Base-by-base conservation (phyloP, 2,329 filamentous ascomycete genomes). In the Trichoderma sp. region DNA sequence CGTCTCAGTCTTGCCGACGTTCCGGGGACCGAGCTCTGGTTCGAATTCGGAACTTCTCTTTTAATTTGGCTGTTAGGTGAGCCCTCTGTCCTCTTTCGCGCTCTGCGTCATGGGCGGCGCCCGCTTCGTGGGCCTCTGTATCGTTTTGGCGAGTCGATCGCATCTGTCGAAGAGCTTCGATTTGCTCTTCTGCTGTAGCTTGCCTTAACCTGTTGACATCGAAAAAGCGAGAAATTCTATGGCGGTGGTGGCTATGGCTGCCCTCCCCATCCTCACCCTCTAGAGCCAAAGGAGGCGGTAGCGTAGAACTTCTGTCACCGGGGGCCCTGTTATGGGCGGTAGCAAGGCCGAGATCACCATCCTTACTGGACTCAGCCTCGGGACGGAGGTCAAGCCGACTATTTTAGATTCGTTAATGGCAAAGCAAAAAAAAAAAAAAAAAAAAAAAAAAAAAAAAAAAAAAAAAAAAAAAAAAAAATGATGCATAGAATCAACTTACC, bases 141-240 rank as follows among this genome's bases (percentile, higher is more conserved):
- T 73, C 73, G n/a, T 71, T 68, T 15, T 50, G 64, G 2, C 69
- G 68, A 60, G 74, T 74, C 8, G 73, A 73, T 52, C 77, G 75
- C 75, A 77, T 77, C 63, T 83, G 82, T 39, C 87, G 81, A 5
- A 90, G 79, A 6, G 83, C 84, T 65, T 84, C 86, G 64, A 90
- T 86, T n/a, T 87, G 85, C 76, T 90, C 87, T 71, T 89, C 85
- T 4, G 84, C 80, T 0, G 86, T 80, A n/a, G 87, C 87, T 68
- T 88, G 82, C 12, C 87, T 83, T 19, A 90, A 77, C 53, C 85
- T 79, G 70, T 86, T 82, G 54, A 88, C 78, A 71, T 89, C 87
- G 48, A 89, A 80, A 5, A 89, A 74, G 4, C 86, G 82, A 0
- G 84, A 84, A 5, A 82, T 73, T 25, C 86, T 81, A 45, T 81